phyloP scores from a whole-genome alignment of 352 stramenopile genomes.

The Phytophthora pinifolia region DNA sequence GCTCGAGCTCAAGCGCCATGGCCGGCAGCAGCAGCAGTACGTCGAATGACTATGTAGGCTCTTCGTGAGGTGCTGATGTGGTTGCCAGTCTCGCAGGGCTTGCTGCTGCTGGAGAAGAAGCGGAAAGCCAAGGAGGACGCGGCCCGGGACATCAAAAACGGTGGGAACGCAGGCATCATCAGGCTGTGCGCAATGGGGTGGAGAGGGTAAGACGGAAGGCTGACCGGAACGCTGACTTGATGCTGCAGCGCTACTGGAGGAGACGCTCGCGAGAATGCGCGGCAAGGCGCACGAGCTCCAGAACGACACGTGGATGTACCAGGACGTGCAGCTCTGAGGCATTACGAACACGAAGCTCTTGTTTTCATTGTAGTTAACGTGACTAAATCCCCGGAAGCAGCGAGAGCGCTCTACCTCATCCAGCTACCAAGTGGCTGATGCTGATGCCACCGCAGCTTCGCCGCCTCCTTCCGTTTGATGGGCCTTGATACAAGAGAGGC shows the following conservation, averaged over 20 bases:
- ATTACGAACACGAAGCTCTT: slow-evolving; percentile 13
- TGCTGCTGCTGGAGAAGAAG: slow-evolving; percentile 60
- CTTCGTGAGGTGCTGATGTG: not conserved
- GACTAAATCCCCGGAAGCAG: slow-evolving; percentile 19
- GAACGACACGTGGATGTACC: slow-evolving; percentile 78
- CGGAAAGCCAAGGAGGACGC: slow-evolving; percentile 50
- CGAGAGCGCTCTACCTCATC: slow-evolving; percentile 13
- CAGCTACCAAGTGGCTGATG: slow-evolving; percentile 36
- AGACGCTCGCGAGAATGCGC: slow-evolving; percentile 54
- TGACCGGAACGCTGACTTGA: no score
- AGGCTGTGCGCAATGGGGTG: slow-evolving; percentile 3
- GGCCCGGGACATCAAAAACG: slow-evolving; percentile 40
- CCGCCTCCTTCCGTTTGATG: slow-evolving; percentile 11
- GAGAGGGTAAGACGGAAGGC: no score
- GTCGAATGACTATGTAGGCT: slow-evolving; percentile 1
- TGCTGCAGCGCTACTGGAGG: slow-evolving; percentile 45
- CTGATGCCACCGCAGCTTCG: slow-evolving; percentile 6
- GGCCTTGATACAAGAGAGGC: not conserved
- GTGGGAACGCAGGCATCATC: slow-evolving; percentile 24
- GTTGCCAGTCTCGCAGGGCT: slow-evolving; percentile 30
- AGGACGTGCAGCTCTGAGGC: slow-evolving; percentile 54
- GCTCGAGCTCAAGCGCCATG: slow-evolving; percentile 1
- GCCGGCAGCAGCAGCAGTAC: slow-evolving; percentile 9
- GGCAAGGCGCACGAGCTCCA: slow-evolving; percentile 57
- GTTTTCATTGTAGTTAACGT: slow-evolving; percentile 32